Conservation (phyloP, 257 asterid species). For the Catharanthus roseus region DNA sequence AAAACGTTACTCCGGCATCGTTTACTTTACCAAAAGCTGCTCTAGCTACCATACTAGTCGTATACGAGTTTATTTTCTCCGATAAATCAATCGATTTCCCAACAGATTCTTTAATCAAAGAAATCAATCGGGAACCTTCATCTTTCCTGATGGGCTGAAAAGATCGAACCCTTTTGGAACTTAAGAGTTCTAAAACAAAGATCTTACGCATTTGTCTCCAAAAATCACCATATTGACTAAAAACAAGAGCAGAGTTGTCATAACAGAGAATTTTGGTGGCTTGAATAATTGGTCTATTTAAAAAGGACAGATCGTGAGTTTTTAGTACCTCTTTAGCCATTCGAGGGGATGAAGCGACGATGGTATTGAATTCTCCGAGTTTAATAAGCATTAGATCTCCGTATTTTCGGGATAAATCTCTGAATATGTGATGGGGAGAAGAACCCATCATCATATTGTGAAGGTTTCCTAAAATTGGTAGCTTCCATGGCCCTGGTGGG, state of each 20-base stretch:
- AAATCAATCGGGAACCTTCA: conserved; percentile 12
- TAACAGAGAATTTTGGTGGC: conserved; percentile 2
- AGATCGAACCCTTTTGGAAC: conserved; percentile 9
- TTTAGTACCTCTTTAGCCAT: conserved; percentile 21
- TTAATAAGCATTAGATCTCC: conserved; percentile 26
- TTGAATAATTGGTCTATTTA: conserved; percentile 9
- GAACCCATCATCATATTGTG: not conserved
- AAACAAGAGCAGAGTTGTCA: conserved; percentile 9
- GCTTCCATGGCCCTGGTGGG: conserved; percentile 9
- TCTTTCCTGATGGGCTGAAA: conserved; percentile 15
- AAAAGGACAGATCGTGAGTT: conserved; percentile 19
- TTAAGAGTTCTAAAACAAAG: conserved; percentile 16
- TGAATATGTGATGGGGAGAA: not conserved
- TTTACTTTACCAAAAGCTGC: conserved; percentile 17
- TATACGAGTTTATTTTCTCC: conserved; percentile 4
- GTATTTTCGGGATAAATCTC: conserved; percentile 5
- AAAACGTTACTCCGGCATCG: not conserved
- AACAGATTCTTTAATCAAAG: not conserved
- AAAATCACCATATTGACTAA: conserved; percentile 17
- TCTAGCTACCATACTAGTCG: conserved; percentile 13
- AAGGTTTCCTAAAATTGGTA: not conserved
- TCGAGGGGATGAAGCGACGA: conserved; percentile 18
- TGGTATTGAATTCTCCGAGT: conserved; percentile 22
- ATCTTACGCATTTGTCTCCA: conserved; percentile 28
- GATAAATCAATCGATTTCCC: conserved; percentile 15